A percentile compares a stretch with the other conserved stretches of the same genome.
These are phyloP conservation scores for Ploettnerulaceae sp. DNA, from an alignment of 2,329 filamentous ascomycete genomes.

Conservation along the genomic window DNA sequence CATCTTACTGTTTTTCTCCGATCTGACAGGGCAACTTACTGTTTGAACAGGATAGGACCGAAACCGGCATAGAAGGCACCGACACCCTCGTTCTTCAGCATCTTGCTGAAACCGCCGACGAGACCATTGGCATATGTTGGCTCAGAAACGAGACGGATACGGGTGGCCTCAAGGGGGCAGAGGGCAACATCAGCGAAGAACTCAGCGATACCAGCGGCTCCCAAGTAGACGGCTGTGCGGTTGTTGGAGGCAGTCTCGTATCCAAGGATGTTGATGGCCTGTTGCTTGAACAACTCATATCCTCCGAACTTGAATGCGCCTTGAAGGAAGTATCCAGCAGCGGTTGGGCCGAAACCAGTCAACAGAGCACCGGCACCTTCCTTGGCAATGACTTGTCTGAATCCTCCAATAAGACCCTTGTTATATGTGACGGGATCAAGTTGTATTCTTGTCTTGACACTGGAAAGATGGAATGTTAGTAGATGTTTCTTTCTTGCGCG, in stretches of 20 bases:
- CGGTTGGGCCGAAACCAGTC: slow-evolving; percentile 81
- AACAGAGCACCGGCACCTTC: slow-evolving; percentile 83
- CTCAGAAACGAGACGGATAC: slow-evolving; percentile 88
- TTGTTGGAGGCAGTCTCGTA: slow-evolving; percentile 73
- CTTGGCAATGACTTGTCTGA: slow-evolving; percentile 76
- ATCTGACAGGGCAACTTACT: slow-evolving; percentile 44
- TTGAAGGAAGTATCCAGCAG: slow-evolving; percentile 90
- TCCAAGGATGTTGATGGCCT: slow-evolving; percentile 75
- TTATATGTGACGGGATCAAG: slow-evolving; percentile 88
- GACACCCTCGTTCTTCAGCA: slow-evolving; percentile 74
- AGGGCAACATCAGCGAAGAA: slow-evolving; percentile 76
- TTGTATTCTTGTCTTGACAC: slow-evolving; percentile 94
- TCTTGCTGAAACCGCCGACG: slow-evolving; percentile 75
- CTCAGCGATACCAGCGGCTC: slow-evolving; percentile 59
- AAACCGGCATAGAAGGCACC: slow-evolving; percentile 89
- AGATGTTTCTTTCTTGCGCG: slow-evolving; percentile 15
- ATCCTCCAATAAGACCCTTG: slow-evolving; percentile 78
- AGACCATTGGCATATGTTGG: slow-evolving; percentile 80
- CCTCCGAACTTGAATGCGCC: slow-evolving; percentile 91
- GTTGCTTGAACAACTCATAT: slow-evolving; percentile 96
- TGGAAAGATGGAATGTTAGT: slow-evolving; percentile 38
- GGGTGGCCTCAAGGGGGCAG: slow-evolving; percentile 87
- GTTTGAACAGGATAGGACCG: slow-evolving; percentile 80
- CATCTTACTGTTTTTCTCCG: slow-evolving; percentile 2
- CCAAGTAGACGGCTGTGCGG: slow-evolving; percentile 77